phyloP scores from a whole-genome alignment of 2,329 filamentous ascomycete species.

The Stromatinia cepivora region DNA sequence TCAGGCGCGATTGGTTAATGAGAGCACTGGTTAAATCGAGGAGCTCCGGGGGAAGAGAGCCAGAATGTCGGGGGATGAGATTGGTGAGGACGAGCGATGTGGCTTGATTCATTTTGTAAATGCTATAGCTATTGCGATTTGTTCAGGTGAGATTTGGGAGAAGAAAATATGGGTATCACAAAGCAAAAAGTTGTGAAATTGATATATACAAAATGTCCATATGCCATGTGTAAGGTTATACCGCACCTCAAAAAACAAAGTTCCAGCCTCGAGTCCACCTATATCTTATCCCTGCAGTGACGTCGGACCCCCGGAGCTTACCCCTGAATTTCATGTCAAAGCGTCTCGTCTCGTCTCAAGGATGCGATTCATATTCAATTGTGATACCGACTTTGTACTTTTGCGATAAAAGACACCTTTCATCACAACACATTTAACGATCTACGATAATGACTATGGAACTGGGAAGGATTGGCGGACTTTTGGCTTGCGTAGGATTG shows the following conservation, averaged over 20 bases:
- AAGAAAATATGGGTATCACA: not conserved
- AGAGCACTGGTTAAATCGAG: constrained; percentile 70
- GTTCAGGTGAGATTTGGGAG: not conserved
- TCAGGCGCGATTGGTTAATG: constrained; percentile 76
- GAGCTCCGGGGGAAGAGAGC: constrained; percentile 66
- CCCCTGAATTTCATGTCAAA: constrained; percentile 13
- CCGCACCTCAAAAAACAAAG: constrained; percentile 12
- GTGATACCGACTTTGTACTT: not conserved
- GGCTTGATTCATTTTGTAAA: constrained; percentile 64
- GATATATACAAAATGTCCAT: not conserved
- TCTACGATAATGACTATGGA: constrained; percentile 4
- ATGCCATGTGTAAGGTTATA: not conserved
- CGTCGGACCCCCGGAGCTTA: constrained; percentile 18
- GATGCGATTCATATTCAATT: constrained; percentile 4
- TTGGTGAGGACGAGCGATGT: constrained; percentile 73
- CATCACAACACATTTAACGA: constrained; percentile 6
- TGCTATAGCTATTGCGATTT: not conserved
- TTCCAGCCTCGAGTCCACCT: not conserved
- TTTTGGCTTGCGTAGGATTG: constrained; percentile 37
- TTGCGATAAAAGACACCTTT: constrained; percentile 10
- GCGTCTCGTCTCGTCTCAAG: constrained; percentile 14
- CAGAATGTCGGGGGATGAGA: constrained; percentile 71
- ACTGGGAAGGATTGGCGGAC: constrained; percentile 14
- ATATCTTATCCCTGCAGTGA: not conserved
- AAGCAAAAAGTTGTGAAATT: not conserved